Percentiles rank a stretch among this genome's conserved stretches.
phyloP scores from a whole-genome alignment of 1,284 basidiomycete species.

The Ustanciosporium gigantosporum region DNA sequence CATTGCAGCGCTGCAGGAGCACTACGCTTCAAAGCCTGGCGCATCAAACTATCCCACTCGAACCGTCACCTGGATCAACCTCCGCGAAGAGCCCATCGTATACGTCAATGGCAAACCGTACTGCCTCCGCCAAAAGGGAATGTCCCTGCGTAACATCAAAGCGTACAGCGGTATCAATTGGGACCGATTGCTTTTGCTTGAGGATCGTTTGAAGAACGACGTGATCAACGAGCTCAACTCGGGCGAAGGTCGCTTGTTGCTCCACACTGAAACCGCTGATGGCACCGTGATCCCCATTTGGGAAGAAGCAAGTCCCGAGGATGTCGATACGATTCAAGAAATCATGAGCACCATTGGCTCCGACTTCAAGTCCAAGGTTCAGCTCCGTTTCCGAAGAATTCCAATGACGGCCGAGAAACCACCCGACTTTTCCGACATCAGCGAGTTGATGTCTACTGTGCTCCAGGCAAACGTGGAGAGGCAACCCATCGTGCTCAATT shows the following conservation, averaged over 20 bases:
- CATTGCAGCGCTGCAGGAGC: slow-evolving; percentile 64
- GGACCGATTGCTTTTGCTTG: slow-evolving; percentile 62
- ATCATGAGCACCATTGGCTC: slow-evolving; percentile 70
- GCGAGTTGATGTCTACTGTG: slow-evolving; percentile 76
- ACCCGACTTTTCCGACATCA: slow-evolving; percentile 60
- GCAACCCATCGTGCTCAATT: slow-evolving; percentile 85
- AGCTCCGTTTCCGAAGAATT: slow-evolving; percentile 79
- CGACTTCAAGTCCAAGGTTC: slow-evolving; percentile 62
- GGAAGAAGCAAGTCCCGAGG: slow-evolving; percentile 80
- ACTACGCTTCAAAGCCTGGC: slow-evolving; percentile 28
- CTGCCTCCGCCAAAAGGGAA: slow-evolving; percentile 62
- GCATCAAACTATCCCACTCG: slow-evolving; percentile 11
- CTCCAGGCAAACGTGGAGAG: slow-evolving; percentile 74
- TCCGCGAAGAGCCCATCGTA: slow-evolving; percentile 85
- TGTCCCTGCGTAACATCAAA: slow-evolving; percentile 56
- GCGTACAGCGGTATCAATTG: slow-evolving; percentile 58
- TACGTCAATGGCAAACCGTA: slow-evolving; percentile 80
- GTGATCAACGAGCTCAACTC: slow-evolving; percentile 78
- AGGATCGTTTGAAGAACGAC: slow-evolving; percentile 88
- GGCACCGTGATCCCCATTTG: slow-evolving; percentile 91
- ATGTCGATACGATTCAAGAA: slow-evolving; percentile 84
- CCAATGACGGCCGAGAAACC: slow-evolving; percentile 78
- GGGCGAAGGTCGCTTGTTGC: slow-evolving; percentile 82
- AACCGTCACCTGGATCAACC: slow-evolving; percentile 82
- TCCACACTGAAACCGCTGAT: slow-evolving; percentile 86